These are phyloP conservation scores for Mycena galericulata DNA, from an alignment of 768 basidiomycete genomes.

Conservation along the genomic window DNA sequence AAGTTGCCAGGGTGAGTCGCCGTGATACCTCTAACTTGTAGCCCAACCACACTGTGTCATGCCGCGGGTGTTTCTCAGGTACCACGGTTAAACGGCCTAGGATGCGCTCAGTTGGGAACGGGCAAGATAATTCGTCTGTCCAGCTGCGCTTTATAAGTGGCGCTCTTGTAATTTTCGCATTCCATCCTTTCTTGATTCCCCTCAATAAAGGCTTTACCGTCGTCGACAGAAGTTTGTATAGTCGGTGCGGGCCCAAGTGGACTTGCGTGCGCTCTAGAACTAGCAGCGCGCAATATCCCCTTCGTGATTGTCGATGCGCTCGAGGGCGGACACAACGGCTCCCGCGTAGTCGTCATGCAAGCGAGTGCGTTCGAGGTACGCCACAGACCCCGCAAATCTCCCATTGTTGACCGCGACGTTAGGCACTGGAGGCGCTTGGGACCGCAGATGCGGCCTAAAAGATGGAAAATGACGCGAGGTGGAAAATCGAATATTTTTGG, in stretches of 20 bases:
- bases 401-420: slow-evolving; percentile 30
- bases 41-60: no score
- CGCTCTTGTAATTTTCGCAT: no score
- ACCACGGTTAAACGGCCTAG: no score
- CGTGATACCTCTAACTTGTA: no score
- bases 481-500: no score
- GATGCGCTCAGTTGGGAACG: no score
- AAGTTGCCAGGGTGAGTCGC: no score
- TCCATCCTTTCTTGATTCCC: no score
- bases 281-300: slow-evolving; percentile 49
- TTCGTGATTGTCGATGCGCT: slow-evolving; percentile 55
- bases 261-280: slow-evolving; percentile 45
- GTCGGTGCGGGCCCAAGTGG: slow-evolving; percentile 37
- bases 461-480: no score
- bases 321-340: slow-evolving; percentile 46
- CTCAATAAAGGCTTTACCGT: slow-evolving; percentile 8
- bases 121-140: no score
- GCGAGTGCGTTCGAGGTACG: slow-evolving; percentile 60
- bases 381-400: neutral
- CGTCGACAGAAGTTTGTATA: slow-evolving; percentile 25
- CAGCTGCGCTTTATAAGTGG: no score
- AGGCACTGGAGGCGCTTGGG: slow-evolving; percentile 36
- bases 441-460: slow-evolving; percentile 48
- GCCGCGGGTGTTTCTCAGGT: no score
- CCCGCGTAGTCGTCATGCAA: slow-evolving; percentile 58